phyloP scores from a whole-genome alignment of 495 filamentous ascomycete genomes.

The Tuber calosporum region DNA sequence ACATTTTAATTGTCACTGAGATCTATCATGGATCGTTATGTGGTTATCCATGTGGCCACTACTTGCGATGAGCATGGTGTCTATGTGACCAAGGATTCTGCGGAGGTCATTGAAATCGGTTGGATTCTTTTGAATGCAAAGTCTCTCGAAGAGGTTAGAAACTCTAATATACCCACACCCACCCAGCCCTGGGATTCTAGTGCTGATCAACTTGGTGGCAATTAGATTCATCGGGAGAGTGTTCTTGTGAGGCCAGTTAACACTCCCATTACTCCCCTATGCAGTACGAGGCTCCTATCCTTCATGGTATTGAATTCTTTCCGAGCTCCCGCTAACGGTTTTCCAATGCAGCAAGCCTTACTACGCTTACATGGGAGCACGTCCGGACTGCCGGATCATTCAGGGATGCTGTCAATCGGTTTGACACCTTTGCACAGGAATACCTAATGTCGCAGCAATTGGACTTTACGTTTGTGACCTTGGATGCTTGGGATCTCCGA shows the following conservation, averaged over 20 bases:
- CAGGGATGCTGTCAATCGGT: slow-evolving; percentile 89
- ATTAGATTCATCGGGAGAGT: slow-evolving; percentile 83
- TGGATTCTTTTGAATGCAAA: slow-evolving; percentile 94
- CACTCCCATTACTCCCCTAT: slow-evolving; percentile 94
- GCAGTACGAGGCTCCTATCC: slow-evolving; percentile 63
- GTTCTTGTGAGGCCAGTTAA: slow-evolving; percentile 97
- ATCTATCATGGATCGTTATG: slow-evolving; percentile 80
- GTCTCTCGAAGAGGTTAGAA: slow-evolving; percentile 77
- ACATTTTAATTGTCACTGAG: slow-evolving; percentile 23
- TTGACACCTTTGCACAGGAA: slow-evolving; percentile 86
- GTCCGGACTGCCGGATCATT: slow-evolving; percentile 94
- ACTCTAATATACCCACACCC: neutral
- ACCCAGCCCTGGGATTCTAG: slow-evolving; percentile 9
- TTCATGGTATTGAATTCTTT: slow-evolving; percentile 2
- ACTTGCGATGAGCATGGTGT: slow-evolving; percentile 99
- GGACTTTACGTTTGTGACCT: slow-evolving; percentile 94
- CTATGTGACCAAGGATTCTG: slow-evolving; percentile 97
- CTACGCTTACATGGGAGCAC: slow-evolving; percentile 97
- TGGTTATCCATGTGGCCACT: slow-evolving; percentile 95
- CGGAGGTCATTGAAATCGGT: slow-evolving; percentile 96
- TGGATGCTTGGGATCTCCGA: slow-evolving; percentile 97
- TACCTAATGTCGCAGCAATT: slow-evolving; percentile 75
- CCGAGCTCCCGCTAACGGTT: slow-evolving; percentile 9
- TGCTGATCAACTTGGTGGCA: slow-evolving; percentile 21
- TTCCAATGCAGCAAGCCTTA: slow-evolving; percentile 68